A percentile compares a stretch with the other conserved stretches of the same genome.
Conservation (phyloP, 2,329 filamentous ascomycete species). For the Ascochyta pisi region DNA sequence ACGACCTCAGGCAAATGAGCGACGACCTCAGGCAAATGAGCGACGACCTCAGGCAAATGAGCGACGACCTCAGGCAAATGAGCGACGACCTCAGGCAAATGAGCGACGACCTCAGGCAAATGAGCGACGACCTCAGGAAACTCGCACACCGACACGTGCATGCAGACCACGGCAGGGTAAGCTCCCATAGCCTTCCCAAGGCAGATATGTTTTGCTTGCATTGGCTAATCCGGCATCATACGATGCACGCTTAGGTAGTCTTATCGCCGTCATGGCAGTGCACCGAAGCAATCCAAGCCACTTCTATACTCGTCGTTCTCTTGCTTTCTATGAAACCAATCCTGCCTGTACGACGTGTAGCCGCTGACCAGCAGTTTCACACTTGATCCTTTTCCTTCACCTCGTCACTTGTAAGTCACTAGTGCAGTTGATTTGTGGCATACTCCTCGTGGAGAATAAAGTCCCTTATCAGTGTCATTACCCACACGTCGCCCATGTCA, state of each 20-base stretch:
- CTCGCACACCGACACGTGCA: not conserved
- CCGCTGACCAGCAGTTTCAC: not conserved
- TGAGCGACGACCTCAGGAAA: constrained; percentile 13
- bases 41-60: constrained; percentile 33
- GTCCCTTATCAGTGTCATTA: too few species aligned
- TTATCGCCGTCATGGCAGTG: constrained; percentile 15
- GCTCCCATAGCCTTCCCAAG: constrained; percentile 37
- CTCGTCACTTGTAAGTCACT: too few species aligned
- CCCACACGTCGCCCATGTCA: too few species aligned
- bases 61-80: constrained; percentile 31
- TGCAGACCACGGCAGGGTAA: constrained; percentile 38
- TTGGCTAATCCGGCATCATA: constrained; percentile 42
- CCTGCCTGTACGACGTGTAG: not conserved
- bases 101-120: constrained; percentile 30
- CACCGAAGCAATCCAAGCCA: constrained; percentile 6
- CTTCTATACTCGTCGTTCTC: constrained; percentile 5
- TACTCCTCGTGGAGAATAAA: too few species aligned
- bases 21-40: constrained; percentile 33
- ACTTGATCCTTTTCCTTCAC: not conserved
- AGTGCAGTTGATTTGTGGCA: too few species aligned
- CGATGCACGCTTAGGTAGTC: constrained; percentile 33
- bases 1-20: constrained; percentile 33
- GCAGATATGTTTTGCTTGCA: constrained; percentile 45
- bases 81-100: constrained; percentile 32
- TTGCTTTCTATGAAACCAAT: not conserved